Base-by-base conservation (phyloP, 805 yeast species). In the Lipomyces sp. region DNA sequence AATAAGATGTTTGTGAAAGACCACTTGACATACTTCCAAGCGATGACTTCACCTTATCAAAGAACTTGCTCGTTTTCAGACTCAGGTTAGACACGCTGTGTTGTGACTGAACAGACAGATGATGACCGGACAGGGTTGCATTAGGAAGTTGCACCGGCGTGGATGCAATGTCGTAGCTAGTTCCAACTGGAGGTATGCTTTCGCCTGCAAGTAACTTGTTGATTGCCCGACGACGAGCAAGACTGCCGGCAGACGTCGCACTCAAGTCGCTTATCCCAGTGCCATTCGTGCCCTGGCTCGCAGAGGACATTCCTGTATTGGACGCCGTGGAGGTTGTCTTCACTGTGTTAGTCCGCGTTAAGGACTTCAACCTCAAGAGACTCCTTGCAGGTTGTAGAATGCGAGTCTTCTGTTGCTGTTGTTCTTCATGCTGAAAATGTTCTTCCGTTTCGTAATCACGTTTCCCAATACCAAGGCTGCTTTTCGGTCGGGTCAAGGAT, bases 171-270 rank as follows among this genome's bases (percentile, higher is more conserved):
- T n/a, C n/a, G n/a, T n/a, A n/a, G n/a, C n/a, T n/a, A n/a, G n/a
- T n/a, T n/a, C n/a, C n/a, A n/a, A n/a, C n/a, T n/a, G n/a, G n/a
- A n/a, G n/a, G n/a, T n/a, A n/a, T n/a, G n/a, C 23, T 32, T 8
- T 52, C 49, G 18, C 26, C 7, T 2, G 47, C 22, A 31, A 37
- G 18, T 34, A 29, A 13, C 41, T 45, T 29, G n/a, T 35, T 49
- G 42, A 36, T 42, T 63, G 71, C 74, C 60, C 77, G 83, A 65
- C 87, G 95, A 62, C 95, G 77, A 40, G 82, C 81, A 51, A 81
- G 81, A 28, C 95, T 85, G 0, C 95, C 95, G 1, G 95, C 95
- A 56, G 93, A 83, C 0, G 95, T 85, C 3, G 95, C 95, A 69
- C 93, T 84, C 55, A 85, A 76, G 65, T 86, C 93, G 32, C 79